These are phyloP conservation scores for Metschnikowia shivogae DNA, from an alignment of 805 yeast species.

Conservation along the genomic window DNA sequence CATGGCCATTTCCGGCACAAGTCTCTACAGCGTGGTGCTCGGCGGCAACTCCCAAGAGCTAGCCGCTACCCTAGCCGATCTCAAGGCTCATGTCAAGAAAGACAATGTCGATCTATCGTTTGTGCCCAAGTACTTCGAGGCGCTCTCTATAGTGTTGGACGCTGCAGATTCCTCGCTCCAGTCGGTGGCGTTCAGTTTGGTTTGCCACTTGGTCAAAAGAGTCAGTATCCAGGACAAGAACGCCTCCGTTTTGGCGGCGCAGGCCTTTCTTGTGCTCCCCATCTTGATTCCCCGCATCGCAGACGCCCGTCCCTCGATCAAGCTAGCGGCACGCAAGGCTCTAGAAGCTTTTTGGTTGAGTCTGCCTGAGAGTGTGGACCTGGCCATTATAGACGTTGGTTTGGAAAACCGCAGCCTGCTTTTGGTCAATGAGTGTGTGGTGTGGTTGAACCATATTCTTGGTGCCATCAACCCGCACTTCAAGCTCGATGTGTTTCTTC, in stretches of 20 bases:
- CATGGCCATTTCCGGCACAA: conserved; percentile 17
- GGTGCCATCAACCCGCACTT: conserved; percentile 29
- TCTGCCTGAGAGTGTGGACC: conserved; percentile 47
- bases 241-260: conserved; percentile 35
- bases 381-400: conserved; percentile 40
- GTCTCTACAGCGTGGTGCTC: conserved; percentile 11
- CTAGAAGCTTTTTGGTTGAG: conserved; percentile 53
- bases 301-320: conserved; percentile 35
- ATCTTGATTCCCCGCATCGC: conserved; percentile 45
- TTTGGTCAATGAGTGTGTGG: conserved; percentile 42
- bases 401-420: conserved; percentile 34
- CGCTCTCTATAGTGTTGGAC: conserved; percentile 44
- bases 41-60: conserved; percentile 10
- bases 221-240: conserved; percentile 53
- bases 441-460: conserved; percentile 43
- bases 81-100: conserved; percentile 53
- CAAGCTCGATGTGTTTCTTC: conserved; percentile 27
- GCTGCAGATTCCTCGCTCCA: conserved; percentile 36
- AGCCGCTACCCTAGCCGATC: conserved; percentile 24
- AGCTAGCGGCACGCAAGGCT: conserved; percentile 46
- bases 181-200: conserved; percentile 43
- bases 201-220: conserved; percentile 55
- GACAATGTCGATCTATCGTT: conserved; percentile 48
- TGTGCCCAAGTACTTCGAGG: conserved; percentile 49
- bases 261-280: conserved; percentile 47